phyloP scores from a whole-genome alignment of 2,329 filamentous ascomycete genomes.

The Colletotrichum viniferum region DNA sequence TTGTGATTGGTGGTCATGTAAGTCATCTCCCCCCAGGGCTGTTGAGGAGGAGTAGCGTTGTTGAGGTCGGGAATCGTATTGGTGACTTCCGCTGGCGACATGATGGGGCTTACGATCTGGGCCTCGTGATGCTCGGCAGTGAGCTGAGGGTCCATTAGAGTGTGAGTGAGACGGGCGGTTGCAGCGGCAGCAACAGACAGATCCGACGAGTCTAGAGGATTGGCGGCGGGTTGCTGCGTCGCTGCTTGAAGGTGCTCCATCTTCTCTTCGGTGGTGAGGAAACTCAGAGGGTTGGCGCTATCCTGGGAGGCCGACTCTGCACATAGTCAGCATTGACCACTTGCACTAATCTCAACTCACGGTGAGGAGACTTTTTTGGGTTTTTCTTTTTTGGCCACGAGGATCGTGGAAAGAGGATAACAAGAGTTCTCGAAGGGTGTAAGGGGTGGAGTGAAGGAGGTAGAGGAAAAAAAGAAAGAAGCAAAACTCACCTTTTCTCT shows the following conservation, averaged over 20 bases:
- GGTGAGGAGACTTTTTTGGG: not conserved
- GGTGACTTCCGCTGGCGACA: not conserved
- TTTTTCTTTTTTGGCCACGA: not conserved
- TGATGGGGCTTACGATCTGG: not conserved
- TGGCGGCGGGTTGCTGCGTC: slow-evolving; percentile 34
- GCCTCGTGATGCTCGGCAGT: slow-evolving; percentile 6
- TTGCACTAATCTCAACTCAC: not conserved
- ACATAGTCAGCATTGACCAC: not conserved
- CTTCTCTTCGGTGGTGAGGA: slow-evolving; percentile 44
- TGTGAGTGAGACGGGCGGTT: slow-evolving; percentile 58
- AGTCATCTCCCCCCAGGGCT: slow-evolving; percentile 60
- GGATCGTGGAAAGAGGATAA: not conserved
- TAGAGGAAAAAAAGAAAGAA: not conserved
- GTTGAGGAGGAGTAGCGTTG: slow-evolving; percentile 25
- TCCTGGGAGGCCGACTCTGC: slow-evolving; percentile 21
- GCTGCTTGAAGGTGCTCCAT: slow-evolving; percentile 54
- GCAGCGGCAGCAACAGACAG: slow-evolving; percentile 62
- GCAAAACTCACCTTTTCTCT: slow-evolving; percentile 39
- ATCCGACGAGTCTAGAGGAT: slow-evolving; percentile 49
- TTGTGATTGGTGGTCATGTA: slow-evolving; percentile 43
- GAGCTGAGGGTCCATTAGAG: slow-evolving; percentile 59
- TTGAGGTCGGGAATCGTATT: not conserved
- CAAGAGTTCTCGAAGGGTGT: not conserved
- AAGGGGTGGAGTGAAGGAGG: not conserved
- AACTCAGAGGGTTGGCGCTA: slow-evolving; percentile 23